Percentiles rank a stretch among this genome's conserved stretches.
phyloP scores from a whole-genome alignment of 139 green algal genomes.

The Coccomyxa sp. region DNA sequence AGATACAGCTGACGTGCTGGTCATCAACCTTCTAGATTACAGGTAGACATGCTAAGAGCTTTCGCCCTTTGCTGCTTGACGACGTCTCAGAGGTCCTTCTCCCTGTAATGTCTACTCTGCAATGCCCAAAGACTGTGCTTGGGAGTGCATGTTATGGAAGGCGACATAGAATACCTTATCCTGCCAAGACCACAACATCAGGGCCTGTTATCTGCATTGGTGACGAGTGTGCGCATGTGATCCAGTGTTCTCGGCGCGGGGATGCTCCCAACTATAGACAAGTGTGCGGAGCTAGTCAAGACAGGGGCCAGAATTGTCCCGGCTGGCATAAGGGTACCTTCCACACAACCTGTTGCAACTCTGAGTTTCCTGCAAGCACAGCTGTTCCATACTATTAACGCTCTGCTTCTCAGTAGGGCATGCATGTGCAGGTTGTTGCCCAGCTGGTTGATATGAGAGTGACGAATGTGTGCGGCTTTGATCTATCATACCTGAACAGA shows the following conservation, averaged over 20 bases:
- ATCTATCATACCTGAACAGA: constrained; percentile 54
- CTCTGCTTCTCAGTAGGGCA: background rate
- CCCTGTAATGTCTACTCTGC: too few relatives aligned
- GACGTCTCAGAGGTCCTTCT: too few relatives aligned
- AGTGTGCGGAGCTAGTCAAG: constrained; percentile 31
- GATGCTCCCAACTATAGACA: constrained; percentile 43
- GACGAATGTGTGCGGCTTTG: constrained; percentile 48
- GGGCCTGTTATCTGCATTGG: too few relatives aligned
- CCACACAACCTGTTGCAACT: background rate
- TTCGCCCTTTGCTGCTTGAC: too few relatives aligned
- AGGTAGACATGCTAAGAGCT: too few relatives aligned
- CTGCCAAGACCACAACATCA: too few relatives aligned
- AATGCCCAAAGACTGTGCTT: too few relatives aligned
- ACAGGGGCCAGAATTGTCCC: constrained; percentile 35
- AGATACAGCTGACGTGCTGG: constrained; percentile 53
- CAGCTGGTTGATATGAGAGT: constrained; percentile 43
- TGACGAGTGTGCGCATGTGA: background rate
- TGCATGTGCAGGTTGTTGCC: constrained; percentile 22
- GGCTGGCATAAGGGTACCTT: constrained; percentile 13
- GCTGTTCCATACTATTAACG: background rate
- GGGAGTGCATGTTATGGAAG: too few relatives aligned
- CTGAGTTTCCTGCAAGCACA: background rate
- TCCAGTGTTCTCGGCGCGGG: constrained; percentile 42
- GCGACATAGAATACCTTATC: too few relatives aligned
- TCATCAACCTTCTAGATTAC: constrained; percentile 62